Conservation (phyloP, 176 grass and related monocot species). For the Aegilops speltoides region DNA sequence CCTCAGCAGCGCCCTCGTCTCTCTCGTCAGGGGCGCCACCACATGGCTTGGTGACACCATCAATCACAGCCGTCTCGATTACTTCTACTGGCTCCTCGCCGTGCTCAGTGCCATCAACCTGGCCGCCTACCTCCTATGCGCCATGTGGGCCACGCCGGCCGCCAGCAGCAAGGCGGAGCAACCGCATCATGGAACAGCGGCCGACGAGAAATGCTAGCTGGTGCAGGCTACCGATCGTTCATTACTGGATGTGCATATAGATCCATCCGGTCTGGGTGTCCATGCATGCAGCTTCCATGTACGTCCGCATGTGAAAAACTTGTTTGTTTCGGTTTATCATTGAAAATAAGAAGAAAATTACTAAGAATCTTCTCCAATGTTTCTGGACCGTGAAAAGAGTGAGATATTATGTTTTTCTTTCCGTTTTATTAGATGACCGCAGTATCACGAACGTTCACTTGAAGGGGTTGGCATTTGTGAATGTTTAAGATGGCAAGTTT, state of each 20-base stretch:
- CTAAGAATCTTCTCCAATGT: background rate
- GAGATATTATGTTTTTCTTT: too few relatives aligned
- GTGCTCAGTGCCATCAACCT: slow-evolving; percentile 44
- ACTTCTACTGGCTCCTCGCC: slow-evolving; percentile 85
- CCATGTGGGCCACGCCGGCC: slow-evolving; percentile 29
- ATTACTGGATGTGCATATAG: background rate
- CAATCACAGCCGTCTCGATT: slow-evolving; percentile 64
- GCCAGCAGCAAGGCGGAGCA: slow-evolving; percentile 11
- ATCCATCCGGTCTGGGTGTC: background rate
- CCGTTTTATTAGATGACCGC: too few relatives aligned
- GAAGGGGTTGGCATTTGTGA: too few relatives aligned
- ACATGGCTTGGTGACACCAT: slow-evolving; percentile 68
- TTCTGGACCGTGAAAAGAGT: background rate
- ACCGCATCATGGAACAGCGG: background rate
- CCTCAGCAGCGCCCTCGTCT: slow-evolving; percentile 12
- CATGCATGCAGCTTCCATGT: background rate
- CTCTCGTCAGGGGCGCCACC: slow-evolving; percentile 49
- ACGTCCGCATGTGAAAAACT: background rate
- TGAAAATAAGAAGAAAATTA: slow-evolving; percentile 21
- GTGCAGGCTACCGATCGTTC: background rate
- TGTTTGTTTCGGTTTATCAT: background rate
- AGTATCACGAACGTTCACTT: too few relatives aligned
- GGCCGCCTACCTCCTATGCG: slow-evolving; percentile 47
- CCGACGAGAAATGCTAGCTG: slow-evolving; percentile 44
- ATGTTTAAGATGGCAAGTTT: too few relatives aligned